Conservation (phyloP, 2,329 filamentous ascomycete species). For the Metarhizium sp. region DNA sequence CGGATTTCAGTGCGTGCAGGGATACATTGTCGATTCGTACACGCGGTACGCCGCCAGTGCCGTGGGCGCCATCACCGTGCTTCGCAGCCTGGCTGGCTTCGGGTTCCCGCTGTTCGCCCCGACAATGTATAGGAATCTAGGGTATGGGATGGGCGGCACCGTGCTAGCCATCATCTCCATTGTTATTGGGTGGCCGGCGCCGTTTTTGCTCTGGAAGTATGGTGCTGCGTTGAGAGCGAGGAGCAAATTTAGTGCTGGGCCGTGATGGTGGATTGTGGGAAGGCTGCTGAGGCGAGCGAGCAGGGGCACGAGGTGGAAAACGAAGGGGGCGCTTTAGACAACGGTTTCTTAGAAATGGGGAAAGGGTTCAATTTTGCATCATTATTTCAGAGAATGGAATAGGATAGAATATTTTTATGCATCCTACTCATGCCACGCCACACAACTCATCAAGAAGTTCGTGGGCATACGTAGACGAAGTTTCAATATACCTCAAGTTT, state of each 20-base stretch:
- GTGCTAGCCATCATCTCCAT: conserved; percentile 33
- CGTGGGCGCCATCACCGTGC: conserved; percentile 32
- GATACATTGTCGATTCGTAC: conserved; percentile 38
- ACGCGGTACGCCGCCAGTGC: conserved; percentile 35
- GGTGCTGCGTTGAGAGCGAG: conserved; percentile 27
- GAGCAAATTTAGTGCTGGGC: conserved; percentile 14
- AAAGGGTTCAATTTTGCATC: too few relatives aligned
- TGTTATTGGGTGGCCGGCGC: conserved; percentile 29
- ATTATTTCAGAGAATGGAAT: too few relatives aligned
- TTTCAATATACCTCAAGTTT: too few relatives aligned
- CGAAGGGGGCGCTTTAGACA: too few relatives aligned
- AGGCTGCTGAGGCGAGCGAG: too few relatives aligned
- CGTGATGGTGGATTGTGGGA: neutral
- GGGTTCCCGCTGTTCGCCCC: conserved; percentile 43
- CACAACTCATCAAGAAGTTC: too few relatives aligned
- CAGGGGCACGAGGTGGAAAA: too few relatives aligned
- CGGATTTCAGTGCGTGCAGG: conserved; percentile 35
- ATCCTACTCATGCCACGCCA: too few relatives aligned
- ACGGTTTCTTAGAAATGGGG: too few relatives aligned
- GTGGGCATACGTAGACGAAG: too few relatives aligned
- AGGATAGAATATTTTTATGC: too few relatives aligned
- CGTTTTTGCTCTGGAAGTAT: conserved; percentile 34
- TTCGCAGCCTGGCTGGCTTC: conserved; percentile 39
- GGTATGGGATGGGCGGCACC: conserved; percentile 32
- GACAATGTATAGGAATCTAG: conserved; percentile 31